A percentile compares a stretch with the other conserved stretches of the same genome.
Evolutionary conservation across 2,329 filamentous ascomycete species (phyloP).

Genomic region (Thielaviopsis populi): DNA sequence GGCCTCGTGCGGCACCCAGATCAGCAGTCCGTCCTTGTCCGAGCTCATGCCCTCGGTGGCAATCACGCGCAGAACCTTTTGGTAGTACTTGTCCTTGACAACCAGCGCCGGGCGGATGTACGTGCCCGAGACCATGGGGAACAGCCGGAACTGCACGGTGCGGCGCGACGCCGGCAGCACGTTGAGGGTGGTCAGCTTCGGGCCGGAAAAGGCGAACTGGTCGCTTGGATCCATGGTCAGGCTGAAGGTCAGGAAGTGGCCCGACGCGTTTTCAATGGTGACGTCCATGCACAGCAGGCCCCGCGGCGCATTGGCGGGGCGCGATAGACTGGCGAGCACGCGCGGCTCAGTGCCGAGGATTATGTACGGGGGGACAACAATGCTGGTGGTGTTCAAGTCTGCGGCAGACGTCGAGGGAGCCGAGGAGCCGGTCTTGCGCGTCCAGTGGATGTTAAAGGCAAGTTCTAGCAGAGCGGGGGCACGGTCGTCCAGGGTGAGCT

Average conservation of each 20-base stretch:
- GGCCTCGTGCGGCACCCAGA: constrained; percentile 40
- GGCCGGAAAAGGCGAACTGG: constrained; percentile 81
- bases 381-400: constrained; percentile 44
- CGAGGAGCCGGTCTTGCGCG: constrained; percentile 32
- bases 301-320: constrained; percentile 25
- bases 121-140: constrained; percentile 48
- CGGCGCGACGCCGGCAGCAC: constrained; percentile 69
- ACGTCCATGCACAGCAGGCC: constrained; percentile 34
- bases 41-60: constrained; percentile 58
- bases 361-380: constrained; percentile 65
- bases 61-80: constrained; percentile 71
- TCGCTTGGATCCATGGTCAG: constrained; percentile 84
- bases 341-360: constrained; percentile 75
- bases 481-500: constrained; percentile 67
- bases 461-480: constrained; percentile 60
- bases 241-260: constrained; percentile 88
- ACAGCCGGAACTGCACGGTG: constrained; percentile 55
- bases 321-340: constrained; percentile 50
- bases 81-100: constrained; percentile 82
- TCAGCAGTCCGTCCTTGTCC: constrained; percentile 47
- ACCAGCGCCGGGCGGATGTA: constrained; percentile 62
- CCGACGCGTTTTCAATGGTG: constrained; percentile 84
- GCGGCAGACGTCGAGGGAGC: constrained; percentile 17
- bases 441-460: constrained; percentile 63
- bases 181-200: constrained; percentile 67